Conservation (phyloP, 768 basidiomycete genomes). For the Grammothele lineata region DNA sequence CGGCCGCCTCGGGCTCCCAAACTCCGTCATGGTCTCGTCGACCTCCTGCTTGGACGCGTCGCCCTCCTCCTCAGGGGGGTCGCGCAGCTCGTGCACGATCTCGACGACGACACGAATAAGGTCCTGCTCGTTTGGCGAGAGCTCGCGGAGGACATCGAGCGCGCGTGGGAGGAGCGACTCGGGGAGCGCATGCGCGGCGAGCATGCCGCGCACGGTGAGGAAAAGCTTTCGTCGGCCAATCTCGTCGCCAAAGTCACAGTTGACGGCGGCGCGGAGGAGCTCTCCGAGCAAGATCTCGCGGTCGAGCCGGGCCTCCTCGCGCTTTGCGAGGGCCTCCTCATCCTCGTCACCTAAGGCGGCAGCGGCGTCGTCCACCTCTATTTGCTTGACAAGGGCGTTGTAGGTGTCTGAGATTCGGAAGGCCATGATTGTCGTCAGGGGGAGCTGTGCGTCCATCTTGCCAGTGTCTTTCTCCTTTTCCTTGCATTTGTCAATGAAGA, state of each 20-base stretch:
- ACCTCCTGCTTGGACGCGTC: slow-evolving; percentile 22
- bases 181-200: slow-evolving; percentile 67
- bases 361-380: slow-evolving; percentile 23
- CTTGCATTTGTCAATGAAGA: slow-evolving; percentile 77
- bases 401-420: slow-evolving; percentile 68
- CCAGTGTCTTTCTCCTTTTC: slow-evolving; percentile 46
- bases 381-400: slow-evolving; percentile 52
- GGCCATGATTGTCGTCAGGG: slow-evolving; percentile 81
- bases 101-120: slow-evolving; percentile 87
- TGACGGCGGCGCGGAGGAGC: slow-evolving; percentile 71
- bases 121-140: slow-evolving; percentile 75
- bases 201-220: slow-evolving; percentile 84
- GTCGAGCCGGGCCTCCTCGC: slow-evolving; percentile 46
- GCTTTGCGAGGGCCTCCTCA: slow-evolving; percentile 32
- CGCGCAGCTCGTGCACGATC: slow-evolving; percentile 76
- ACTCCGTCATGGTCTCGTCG: slow-evolving; percentile 32
- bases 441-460: slow-evolving; percentile 66
- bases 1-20: slow-evolving; percentile 15
- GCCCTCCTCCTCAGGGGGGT: slow-evolving; percentile 36
- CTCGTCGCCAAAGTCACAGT: slow-evolving; percentile 89
- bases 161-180: slow-evolving; percentile 65
- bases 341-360: slow-evolving; percentile 18
- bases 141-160: slow-evolving; percentile 74
- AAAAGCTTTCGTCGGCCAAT: slow-evolving; percentile 88
- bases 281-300: slow-evolving; percentile 74